phyloP scores from a whole-genome alignment of 768 basidiomycete genomes.

The Leccinum rimulosum region DNA sequence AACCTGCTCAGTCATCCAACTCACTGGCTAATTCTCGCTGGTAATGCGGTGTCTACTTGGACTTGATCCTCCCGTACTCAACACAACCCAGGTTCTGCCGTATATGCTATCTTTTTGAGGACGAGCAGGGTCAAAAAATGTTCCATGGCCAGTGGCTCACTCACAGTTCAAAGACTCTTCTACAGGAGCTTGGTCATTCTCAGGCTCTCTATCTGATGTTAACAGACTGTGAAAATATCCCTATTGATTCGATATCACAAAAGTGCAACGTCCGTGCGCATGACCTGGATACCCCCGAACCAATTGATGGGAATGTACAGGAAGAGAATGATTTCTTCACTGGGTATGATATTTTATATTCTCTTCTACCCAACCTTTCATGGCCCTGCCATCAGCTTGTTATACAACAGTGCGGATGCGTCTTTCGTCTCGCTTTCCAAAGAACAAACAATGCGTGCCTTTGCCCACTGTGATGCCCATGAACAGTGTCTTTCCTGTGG shows the following conservation, averaged over 20 bases:
- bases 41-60: conserved; percentile 37
- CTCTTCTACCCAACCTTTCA: conserved; percentile 3
- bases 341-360: conserved; percentile 38
- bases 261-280: conserved; percentile 53
- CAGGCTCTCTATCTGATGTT: conserved; percentile 54
- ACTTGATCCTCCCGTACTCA: not conserved
- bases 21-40: conserved; percentile 56
- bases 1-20: conserved; percentile 49
- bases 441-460: conserved; percentile 27
- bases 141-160: conserved; percentile 73
- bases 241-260: conserved; percentile 53
- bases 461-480: conserved; percentile 31
- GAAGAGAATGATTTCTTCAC: conserved; percentile 54
- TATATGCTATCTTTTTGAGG: conserved; percentile 63
- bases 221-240: conserved; percentile 53
- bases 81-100: conserved; percentile 57
- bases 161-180: conserved; percentile 60
- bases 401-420: conserved; percentile 48
- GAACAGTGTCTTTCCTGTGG: conserved; percentile 54
- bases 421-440: conserved; percentile 47
- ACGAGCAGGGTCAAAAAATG: conserved; percentile 38
- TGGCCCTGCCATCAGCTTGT: conserved; percentile 35
- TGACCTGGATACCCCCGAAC: conserved; percentile 42
- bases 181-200: conserved; percentile 67
- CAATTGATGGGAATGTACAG: conserved; percentile 38